Evolutionary conservation across 2,329 filamentous ascomycete species (phyloP), one percentile per base, ranked within the genome.

Genomic region (Zasmidium citrigriseum): DNA sequence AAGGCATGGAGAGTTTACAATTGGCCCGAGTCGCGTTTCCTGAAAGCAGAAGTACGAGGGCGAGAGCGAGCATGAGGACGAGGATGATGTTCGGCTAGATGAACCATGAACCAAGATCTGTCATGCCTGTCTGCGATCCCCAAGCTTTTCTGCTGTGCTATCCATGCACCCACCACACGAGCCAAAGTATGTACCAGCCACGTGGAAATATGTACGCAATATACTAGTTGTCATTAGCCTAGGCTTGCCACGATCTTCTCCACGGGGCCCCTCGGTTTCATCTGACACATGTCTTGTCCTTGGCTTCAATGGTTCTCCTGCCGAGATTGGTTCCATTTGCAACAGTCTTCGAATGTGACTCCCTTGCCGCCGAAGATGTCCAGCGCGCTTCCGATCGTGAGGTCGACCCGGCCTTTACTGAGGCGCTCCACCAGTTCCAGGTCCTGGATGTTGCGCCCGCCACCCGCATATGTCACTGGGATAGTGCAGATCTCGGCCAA

Each of bases 381-480:
- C 68, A 99, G 77, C 1, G 95, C 95, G 73, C 95, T 98, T 12
- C 95, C 95, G 71, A 98, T 98, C 0, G 95, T 99, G 67, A 99
- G 80, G 72, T 99, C 93, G 21, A 98, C 88, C 72, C 87, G 91
- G 24, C 91, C 92, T 34, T 77, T 75, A 74, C 93, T 97, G 64
- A 96, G 79, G 45, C 77, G 76, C 77, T 91, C 89, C 10, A 99
- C 95, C 34, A 86, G 81, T 59, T 95, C 90, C 24, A 99, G 77
- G 70, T 99, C 95, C 48, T 87, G 83, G 38, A 98, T 77, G 68
- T 86, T 87, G 55, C 91, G 85, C 44, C 91, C 95, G n/a, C 95
- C 95, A 22, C 95, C 95, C 4, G 95, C 95, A 77, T 99, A 99
- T 1, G 95, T 99, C 16, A 98, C 90, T 1, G 95, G 95, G 66